Evolutionary conservation across 345 rosid genomes (phyloP).

Genomic region (Adansonia digitata): DNA sequence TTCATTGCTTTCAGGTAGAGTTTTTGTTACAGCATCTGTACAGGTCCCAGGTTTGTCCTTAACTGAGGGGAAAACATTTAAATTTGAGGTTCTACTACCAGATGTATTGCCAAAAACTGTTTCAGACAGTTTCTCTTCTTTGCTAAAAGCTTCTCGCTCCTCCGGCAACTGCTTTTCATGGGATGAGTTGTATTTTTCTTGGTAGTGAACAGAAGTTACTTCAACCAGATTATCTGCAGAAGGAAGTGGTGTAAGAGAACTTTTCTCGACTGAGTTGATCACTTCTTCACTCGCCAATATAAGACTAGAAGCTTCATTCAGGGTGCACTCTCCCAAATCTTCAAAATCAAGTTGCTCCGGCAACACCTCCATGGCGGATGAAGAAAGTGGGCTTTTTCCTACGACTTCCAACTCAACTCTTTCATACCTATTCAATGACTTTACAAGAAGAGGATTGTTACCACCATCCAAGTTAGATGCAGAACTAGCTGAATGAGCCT

Average conservation of each 20-base stretch:
- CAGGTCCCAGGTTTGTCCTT: conserved; percentile 12
- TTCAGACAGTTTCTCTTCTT: conserved; percentile 26
- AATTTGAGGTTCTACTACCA: conserved; percentile 21
- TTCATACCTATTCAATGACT: conserved; percentile 7
- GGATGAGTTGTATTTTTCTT: conserved; percentile 18
- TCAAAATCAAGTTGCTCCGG: conserved; percentile 42
- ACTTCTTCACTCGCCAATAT: conserved; percentile 19
- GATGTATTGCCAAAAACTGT: conserved; percentile 20
- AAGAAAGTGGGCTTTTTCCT: conserved; percentile 21
- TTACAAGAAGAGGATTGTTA: neutral
- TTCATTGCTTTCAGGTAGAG: conserved; percentile 14
- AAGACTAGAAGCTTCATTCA: conserved; percentile 20
- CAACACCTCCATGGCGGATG: conserved; percentile 24
- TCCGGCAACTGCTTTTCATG: conserved; percentile 21
- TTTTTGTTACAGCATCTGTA: conserved; percentile 1
- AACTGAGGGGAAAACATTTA: conserved; percentile 12
- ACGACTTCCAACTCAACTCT: conserved; percentile 22
- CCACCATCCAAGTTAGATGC: conserved; percentile 23
- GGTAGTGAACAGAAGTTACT: conserved; percentile 21
- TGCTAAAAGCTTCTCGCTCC: conserved; percentile 17
- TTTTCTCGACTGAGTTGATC: conserved; percentile 20
- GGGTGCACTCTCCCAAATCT: conserved; percentile 26
- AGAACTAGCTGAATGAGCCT: conserved; percentile 27
- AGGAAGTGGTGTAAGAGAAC: conserved; percentile 17
- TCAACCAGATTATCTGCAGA: conserved; percentile 17